Evolutionary conservation across 345 rosid genomes (phyloP).

Genomic region (Syzygium aqueum): DNA sequence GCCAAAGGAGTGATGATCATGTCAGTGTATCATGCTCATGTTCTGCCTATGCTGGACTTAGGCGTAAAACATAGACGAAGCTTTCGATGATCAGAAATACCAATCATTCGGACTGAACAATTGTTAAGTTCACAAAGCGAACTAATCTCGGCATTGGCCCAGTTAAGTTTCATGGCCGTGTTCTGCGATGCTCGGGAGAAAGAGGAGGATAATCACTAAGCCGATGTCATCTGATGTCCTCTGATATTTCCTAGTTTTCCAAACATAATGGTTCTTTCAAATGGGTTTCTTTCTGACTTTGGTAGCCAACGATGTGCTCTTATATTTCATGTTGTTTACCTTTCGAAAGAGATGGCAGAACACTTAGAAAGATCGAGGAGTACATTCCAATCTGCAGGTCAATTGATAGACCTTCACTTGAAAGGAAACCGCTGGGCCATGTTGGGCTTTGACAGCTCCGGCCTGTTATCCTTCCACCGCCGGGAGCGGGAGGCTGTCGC

Average conservation of each 20-base stretch:
- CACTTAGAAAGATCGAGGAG: background rate
- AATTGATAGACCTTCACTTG: background rate
- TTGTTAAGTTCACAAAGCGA: background rate
- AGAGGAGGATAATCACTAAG: background rate
- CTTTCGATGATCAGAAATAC: background rate
- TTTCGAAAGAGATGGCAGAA: background rate
- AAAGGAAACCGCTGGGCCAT: background rate
- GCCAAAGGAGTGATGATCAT: background rate
- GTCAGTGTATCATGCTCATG: background rate
- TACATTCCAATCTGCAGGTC: background rate
- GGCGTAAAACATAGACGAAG: background rate
- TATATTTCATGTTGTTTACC: background rate
- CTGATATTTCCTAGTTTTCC: background rate
- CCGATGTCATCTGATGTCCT: background rate
- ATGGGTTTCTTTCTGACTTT: background rate
- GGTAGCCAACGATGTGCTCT: background rate
- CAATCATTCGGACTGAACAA: background rate
- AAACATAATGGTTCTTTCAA: background rate
- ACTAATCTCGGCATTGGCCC: background rate
- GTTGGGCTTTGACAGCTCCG: background rate
- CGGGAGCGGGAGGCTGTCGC: slow-evolving; percentile 27
- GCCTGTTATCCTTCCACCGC: slow-evolving; percentile 33
- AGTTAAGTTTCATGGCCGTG: background rate
- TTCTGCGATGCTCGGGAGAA: background rate
- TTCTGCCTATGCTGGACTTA: background rate